Percentiles rank a stretch among this genome's conserved stretches.
Evolutionary conservation across 192 early-diverging fungal species (phyloP).

Genomic region (Radiomyces spectabilis): DNA sequence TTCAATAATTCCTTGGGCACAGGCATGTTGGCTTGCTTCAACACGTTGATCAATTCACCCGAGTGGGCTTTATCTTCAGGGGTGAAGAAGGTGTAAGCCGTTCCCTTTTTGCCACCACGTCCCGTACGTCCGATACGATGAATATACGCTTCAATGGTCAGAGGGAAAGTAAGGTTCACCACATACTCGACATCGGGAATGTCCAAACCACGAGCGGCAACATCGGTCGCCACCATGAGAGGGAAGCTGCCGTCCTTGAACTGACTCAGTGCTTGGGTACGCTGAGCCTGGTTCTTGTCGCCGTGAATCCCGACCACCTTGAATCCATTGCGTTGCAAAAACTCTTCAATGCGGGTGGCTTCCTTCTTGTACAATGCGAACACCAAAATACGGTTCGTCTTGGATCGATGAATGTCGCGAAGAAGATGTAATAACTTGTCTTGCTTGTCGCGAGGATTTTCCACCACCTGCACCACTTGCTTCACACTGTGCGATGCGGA

Average conservation of each 20-base stretch:
- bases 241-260: slow-evolving; percentile 81
- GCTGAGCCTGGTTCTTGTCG: slow-evolving; percentile 80
- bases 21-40: slow-evolving; percentile 77
- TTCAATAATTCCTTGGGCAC: slow-evolving; percentile 86
- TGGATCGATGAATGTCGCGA: slow-evolving; percentile 73
- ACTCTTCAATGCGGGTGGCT: slow-evolving; percentile 71
- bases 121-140: slow-evolving; percentile 96
- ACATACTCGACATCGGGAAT: slow-evolving; percentile 92
- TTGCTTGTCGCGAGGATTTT: slow-evolving; percentile 69
- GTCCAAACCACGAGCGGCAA: slow-evolving; percentile 84
- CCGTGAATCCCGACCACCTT: slow-evolving; percentile 86
- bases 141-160: slow-evolving; percentile 89
- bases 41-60: slow-evolving; percentile 85
- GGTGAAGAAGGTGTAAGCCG: slow-evolving; percentile 91
- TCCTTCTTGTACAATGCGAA: slow-evolving; percentile 98
- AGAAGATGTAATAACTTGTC: slow-evolving; percentile 67
- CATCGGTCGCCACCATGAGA: slow-evolving; percentile 91
- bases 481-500: slow-evolving; percentile 78
- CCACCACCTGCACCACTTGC: slow-evolving; percentile 88
- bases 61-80: slow-evolving; percentile 81
- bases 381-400: slow-evolving; percentile 84
- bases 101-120: slow-evolving; percentile 86
- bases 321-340: slow-evolving; percentile 68
- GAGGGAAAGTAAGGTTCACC: slow-evolving; percentile 95
- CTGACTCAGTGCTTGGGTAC: slow-evolving; percentile 65